Evolutionary conservation across 2,329 filamentous ascomycete genomes (phyloP).

Genomic region (Onygenales sp.): DNA sequence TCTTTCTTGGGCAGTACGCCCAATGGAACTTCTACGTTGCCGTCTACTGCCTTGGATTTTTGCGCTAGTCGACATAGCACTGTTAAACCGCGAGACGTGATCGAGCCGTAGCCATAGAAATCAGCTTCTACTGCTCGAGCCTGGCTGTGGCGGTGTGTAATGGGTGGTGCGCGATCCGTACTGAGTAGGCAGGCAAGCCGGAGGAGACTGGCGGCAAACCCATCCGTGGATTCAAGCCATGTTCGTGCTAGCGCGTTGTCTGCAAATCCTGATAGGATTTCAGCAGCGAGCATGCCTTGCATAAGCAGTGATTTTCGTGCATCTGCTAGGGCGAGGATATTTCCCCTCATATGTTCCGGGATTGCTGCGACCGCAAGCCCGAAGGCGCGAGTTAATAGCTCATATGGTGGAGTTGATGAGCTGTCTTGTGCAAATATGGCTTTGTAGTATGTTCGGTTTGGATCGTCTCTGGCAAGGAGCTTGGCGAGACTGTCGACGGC

Average conservation of each 20-base stretch:
- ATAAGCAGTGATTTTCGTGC: slow-evolving; percentile 80
- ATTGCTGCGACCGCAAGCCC: slow-evolving; percentile 76
- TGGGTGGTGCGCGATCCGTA: slow-evolving; percentile 42
- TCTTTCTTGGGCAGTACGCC: slow-evolving; percentile 58
- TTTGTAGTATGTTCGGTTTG: slow-evolving; percentile 78
- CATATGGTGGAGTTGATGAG: slow-evolving; percentile 53
- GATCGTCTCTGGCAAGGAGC: slow-evolving; percentile 82
- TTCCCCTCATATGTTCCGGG: slow-evolving; percentile 59
- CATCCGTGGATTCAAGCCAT: slow-evolving; percentile 78
- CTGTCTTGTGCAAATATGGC: slow-evolving; percentile 65
- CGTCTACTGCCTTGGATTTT: slow-evolving; percentile 50
- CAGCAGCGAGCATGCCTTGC: slow-evolving; percentile 82
- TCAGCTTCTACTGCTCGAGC: slow-evolving; percentile 31
- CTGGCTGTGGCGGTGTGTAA: slow-evolving; percentile 25
- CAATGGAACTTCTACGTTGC: slow-evolving; percentile 43
- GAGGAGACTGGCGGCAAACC: slow-evolving; percentile 72
- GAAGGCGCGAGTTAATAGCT: slow-evolving; percentile 79
- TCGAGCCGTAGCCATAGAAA: slow-evolving; percentile 36
- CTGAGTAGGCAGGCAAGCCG: slow-evolving; percentile 65
- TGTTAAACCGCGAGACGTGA: slow-evolving; percentile 58
- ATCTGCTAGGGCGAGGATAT: slow-evolving; percentile 61
- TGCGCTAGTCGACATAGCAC: slow-evolving; percentile 60
- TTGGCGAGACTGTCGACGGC: slow-evolving; percentile 89
- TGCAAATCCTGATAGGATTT: slow-evolving; percentile 72
- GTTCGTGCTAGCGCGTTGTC: slow-evolving; percentile 63